These are phyloP conservation scores for Xanthoparmelia taractica DNA, from an alignment of 495 filamentous ascomycete species.

Conservation along the genomic window DNA sequence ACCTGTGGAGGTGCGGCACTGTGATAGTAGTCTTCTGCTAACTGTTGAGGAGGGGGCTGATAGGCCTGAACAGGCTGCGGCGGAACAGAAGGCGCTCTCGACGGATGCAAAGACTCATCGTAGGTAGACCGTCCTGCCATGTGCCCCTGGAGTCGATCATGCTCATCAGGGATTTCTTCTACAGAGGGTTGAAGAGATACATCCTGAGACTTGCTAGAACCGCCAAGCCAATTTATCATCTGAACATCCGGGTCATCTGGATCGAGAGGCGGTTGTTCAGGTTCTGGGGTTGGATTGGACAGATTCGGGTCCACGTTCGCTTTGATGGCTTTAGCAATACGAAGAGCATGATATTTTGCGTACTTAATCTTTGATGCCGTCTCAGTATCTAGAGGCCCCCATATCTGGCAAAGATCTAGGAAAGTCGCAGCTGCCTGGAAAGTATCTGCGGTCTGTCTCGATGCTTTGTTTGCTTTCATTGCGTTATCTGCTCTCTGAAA, in stretches of 20 bases:
- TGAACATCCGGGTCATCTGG: constrained; percentile 57
- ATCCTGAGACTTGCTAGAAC: constrained; percentile 27
- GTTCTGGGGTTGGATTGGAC: constrained; percentile 63
- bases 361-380: constrained; percentile 83
- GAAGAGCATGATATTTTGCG: constrained; percentile 88
- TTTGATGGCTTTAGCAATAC: constrained; percentile 84
- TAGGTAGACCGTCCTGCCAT: constrained; percentile 36
- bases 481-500: constrained; percentile 76
- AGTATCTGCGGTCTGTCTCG: constrained; percentile 87
- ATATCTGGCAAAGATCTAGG: constrained; percentile 78
- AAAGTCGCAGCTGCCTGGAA: constrained; percentile 88
- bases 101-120: constrained; percentile 47
- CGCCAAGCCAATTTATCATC: constrained; percentile 36
- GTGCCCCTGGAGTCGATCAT: constrained; percentile 33
- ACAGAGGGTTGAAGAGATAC: constrained; percentile 51
- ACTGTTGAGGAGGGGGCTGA: constrained; percentile 14
- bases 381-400: constrained; percentile 67
- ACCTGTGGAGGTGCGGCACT: constrained; percentile 29
- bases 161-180: constrained; percentile 44
- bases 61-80: constrained; percentile 28
- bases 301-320: constrained; percentile 89
- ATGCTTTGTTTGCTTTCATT: constrained; percentile 75
- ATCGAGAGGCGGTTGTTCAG: constrained; percentile 43
- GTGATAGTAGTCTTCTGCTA: constrained; percentile 26
- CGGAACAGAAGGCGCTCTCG: constrained; percentile 38